These are phyloP conservation scores for Uronychia binucleata DNA, from an alignment of 73 alveolate genomes.

Conservation along the genomic window DNA sequence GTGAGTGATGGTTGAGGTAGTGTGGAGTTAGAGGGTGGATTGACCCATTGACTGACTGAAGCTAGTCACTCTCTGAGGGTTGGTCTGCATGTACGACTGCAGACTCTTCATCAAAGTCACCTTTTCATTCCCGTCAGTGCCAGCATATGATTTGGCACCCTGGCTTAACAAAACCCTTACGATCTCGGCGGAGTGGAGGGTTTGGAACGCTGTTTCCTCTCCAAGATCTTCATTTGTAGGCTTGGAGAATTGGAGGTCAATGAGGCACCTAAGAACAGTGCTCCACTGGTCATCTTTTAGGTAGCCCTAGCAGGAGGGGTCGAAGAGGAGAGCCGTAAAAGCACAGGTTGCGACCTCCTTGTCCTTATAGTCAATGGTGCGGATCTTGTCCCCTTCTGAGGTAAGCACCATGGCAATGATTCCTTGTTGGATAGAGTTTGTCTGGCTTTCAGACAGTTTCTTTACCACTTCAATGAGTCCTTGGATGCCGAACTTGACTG, in stretches of 20 bases:
- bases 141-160: not conserved
- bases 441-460: not conserved
- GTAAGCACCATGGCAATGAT: slow-evolving; percentile 27
- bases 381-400: slow-evolving; percentile 45
- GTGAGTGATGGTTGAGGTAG: too few relatives aligned
- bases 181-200: not conserved
- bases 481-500: slow-evolving; percentile 10
- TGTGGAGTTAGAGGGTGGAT: too few relatives aligned
- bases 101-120: not conserved
- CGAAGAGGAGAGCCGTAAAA: not conserved
- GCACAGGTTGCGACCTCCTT: not conserved
- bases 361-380: not conserved
- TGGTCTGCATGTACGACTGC: not conserved
- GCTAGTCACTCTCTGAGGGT: not conserved
- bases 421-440: slow-evolving; percentile 7
- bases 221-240: not conserved
- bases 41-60: too few relatives aligned
- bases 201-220: not conserved
- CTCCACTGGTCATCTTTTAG: not conserved
- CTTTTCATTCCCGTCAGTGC: not conserved
- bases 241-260: not conserved
- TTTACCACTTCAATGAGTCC: slow-evolving; percentile 8
- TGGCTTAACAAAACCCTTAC: not conserved
- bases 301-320: not conserved
- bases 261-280: not conserved